Evolutionary conservation across 352 stramenopile genomes (phyloP).

Genomic region (Phytopythium boreale): DNA sequence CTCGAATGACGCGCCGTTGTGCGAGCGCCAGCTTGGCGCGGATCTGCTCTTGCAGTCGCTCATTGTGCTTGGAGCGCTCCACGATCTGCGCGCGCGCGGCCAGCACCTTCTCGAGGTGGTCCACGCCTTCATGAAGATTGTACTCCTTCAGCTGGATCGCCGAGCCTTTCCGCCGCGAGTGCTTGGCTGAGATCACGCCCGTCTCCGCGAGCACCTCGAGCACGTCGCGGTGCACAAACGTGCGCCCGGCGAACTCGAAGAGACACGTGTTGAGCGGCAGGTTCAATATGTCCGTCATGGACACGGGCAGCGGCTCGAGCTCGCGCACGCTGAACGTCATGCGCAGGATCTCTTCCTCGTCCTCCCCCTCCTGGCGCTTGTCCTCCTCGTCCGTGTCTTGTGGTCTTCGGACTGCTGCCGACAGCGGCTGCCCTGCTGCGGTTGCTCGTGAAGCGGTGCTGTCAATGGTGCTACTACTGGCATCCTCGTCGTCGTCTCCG

Average conservation of each 20-base stretch:
- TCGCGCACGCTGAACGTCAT: slow-evolving; percentile 65
- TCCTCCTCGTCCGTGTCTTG: slow-evolving; percentile 6
- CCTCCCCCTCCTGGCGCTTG: slow-evolving; percentile 7
- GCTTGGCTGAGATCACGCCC: slow-evolving; percentile 60
- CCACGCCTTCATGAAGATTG: slow-evolving; percentile 66
- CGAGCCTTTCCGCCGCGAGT: slow-evolving; percentile 70
- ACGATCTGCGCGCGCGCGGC: slow-evolving; percentile 46
- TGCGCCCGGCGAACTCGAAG: slow-evolving; percentile 67
- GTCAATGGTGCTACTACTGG: not conserved
- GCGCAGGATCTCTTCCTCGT: slow-evolving; percentile 58
- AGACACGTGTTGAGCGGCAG: slow-evolving; percentile 80
- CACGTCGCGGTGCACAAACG: slow-evolving; percentile 68
- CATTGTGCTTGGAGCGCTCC: slow-evolving; percentile 36
- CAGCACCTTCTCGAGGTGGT: slow-evolving; percentile 58
- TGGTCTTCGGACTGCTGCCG: not conserved
- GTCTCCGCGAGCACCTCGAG: slow-evolving; percentile 64
- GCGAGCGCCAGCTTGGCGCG: slow-evolving; percentile 36
- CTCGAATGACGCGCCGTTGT: slow-evolving; percentile 35
- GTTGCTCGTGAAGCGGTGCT: not conserved
- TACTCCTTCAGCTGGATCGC: slow-evolving; percentile 81
- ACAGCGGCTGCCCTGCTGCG: not conserved
- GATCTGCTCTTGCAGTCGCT: slow-evolving; percentile 50
- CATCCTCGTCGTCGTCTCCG: slow-evolving; percentile 14
- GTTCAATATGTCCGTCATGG: slow-evolving; percentile 56
- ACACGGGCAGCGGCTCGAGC: slow-evolving; percentile 62